phyloP scores from a whole-genome alignment of 2,329 filamentous ascomycete species.

The Ramularia endophylla region DNA sequence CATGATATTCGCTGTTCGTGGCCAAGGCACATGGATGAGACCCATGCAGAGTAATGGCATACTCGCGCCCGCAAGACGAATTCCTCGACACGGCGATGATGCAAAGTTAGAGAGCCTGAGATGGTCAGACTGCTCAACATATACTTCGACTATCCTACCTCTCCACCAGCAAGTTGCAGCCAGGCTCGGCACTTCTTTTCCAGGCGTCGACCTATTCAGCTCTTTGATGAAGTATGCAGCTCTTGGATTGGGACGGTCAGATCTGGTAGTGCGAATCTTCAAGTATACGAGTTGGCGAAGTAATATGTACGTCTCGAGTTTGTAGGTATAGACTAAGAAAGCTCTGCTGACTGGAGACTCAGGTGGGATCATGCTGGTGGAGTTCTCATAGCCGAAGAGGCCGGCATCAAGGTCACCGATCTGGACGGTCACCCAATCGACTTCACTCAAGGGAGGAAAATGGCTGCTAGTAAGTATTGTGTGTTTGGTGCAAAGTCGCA shows the following conservation, averaged over 20 bases:
- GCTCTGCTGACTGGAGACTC: neutral
- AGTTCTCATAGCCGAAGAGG: conserved; percentile 46
- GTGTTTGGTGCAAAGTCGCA: neutral
- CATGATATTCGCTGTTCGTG: conserved; percentile 44
- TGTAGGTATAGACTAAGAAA: conserved; percentile 7
- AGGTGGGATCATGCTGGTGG: conserved; percentile 52
- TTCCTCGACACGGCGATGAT: conserved; percentile 19
- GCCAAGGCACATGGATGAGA: conserved; percentile 38
- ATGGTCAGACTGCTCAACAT: conserved; percentile 43
- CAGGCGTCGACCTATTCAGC: conserved; percentile 46
- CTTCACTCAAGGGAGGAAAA: conserved; percentile 31
- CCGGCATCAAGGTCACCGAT: conserved; percentile 47
- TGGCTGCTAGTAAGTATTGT: conserved; percentile 16
- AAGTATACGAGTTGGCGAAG: conserved; percentile 20
- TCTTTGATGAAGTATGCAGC: conserved; percentile 42
- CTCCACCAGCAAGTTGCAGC: conserved; percentile 35
- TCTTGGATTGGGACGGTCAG: conserved; percentile 17
- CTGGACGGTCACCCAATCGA: conserved; percentile 46
- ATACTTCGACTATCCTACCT: conserved; percentile 34
- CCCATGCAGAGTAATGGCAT: conserved; percentile 16
- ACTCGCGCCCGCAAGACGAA: conserved; percentile 11
- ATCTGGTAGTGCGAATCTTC: conserved; percentile 21
- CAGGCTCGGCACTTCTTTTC: conserved; percentile 40
- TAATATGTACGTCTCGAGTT: conserved; percentile 51
- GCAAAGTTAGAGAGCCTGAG: conserved; percentile 30